Evolutionary conservation across 2,329 filamentous ascomycete species (phyloP), one percentile per base, ranked within the genome.

Genomic region (Ophiostoma ulmi): DNA sequence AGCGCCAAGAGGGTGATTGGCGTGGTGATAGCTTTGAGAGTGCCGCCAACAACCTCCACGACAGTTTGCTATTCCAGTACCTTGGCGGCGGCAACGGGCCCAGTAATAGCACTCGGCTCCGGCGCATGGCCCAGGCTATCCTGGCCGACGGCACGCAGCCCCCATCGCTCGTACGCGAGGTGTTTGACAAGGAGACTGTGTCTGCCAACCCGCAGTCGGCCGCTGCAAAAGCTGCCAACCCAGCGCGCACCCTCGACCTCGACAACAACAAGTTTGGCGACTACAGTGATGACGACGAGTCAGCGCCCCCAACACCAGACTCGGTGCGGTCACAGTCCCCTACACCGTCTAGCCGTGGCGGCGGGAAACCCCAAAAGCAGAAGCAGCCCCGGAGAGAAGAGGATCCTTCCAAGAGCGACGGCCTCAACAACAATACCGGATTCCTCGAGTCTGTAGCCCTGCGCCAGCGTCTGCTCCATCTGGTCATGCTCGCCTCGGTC

Each of bases 161-260:
- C 63, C 13, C 67, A 1, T 14, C 58, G 20, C 55, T 66, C 1
- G 66, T 55, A 26, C 55, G 58, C 6, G 69, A 69, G 17, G 80
- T 94, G 4, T 94, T 91, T 80, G 82, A 84, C 31, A 86, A 87
- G 69, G 91, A 94, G 78, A 86, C 85, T 1, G 67, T 63, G 8
- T 26, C 61, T 11, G 44, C 70, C 22, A 38, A 36, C 22, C 41
- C 61, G n/a, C 63, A 17, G 38, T 20, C 58, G 20, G 41, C 31
- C 14, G 63, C 63, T 20, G 63, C 35, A 7, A 7, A 8, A 4
- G 20, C 63, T 22, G 36, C 35, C 8, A 38, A 65, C 8, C 63
- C 61, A 0, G 39, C 11, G 38, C 66, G 48, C 26, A n/a, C 35
- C 5, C 39, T 55, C 39, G 48, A 90, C 71, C 77, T 90, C 7